Evolutionary conservation across 2,329 filamentous ascomycete genomes (phyloP), one percentile per base, ranked within the genome.

Genomic region (Meredithiella fracta): DNA sequence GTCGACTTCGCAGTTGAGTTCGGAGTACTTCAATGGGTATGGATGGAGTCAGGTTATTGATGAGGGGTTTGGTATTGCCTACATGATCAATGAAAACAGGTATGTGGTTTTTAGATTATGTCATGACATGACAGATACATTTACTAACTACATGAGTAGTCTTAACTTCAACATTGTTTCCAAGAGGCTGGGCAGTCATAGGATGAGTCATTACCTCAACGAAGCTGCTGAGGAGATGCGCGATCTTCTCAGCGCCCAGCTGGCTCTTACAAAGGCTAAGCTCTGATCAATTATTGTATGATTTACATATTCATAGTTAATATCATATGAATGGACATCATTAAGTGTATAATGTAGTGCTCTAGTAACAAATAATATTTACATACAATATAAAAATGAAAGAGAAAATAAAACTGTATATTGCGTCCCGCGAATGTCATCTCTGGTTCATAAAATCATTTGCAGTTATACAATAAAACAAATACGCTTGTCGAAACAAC

Each of bases 1-100:
- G 58, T 91, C 84, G 26, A 88, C 83, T 26, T 88, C 82, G 59
- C 94, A 98, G 73, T 73, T 98, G 67, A 92, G 85, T 70, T 90
- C 84, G 34, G 94, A 98, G 73, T 96, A 86, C 75, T 98, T 97
- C 72, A 98, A 98, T 68, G 92, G 94, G 23, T 98, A 98, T 70
- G 92, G 92, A 49, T 98, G 92, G 92, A 92, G 86, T 66, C 91
- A 98, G 73, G 92, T 98, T 54, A 85, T 97, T 56, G 90, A 97
- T 65, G 86, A 85, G 59, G 92, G 92, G 29, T 98, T 92, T 71
- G 92, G 92, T 61, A 94, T 98, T 66, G 92, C 92, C 40, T 98
- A 98, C 69, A 98, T 98, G 92, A 97, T 98, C 69, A 98, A 98
- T 67, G 91, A 97, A 76, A 94, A 96, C 70, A 90, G 51, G 56